Evolutionary conservation across 169 alveolate species (phyloP).

Genomic region (Eimeria brunetti): DNA sequence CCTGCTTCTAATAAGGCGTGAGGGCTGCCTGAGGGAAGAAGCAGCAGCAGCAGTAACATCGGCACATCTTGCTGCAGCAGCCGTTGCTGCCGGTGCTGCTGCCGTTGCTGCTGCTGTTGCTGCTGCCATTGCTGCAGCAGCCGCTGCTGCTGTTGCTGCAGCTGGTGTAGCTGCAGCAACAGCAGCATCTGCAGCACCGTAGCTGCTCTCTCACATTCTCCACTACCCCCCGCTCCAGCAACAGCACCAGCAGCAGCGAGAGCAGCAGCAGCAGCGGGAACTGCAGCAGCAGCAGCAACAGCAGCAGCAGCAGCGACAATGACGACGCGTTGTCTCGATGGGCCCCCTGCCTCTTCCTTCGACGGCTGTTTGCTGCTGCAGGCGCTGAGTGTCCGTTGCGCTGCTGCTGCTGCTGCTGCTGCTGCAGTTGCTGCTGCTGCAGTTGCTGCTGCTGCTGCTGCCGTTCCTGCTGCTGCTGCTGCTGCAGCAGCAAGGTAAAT

Average conservation of each 20-base stretch:
- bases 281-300: constrained; percentile 42
- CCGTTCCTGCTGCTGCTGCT: constrained; percentile 10
- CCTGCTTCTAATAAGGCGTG: neutral
- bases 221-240: neutral
- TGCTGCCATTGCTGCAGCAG: constrained; percentile 5
- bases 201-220: neutral
- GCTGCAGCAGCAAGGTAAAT: neutral
- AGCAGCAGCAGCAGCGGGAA: constrained; percentile 29
- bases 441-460: constrained; percentile 18
- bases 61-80: neutral
- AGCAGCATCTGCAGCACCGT: constrained; percentile 7
- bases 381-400: neutral
- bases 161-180: neutral
- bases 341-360: constrained; percentile 3
- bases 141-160: neutral
- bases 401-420: constrained; percentile 18
- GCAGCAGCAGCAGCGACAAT: constrained; percentile 32
- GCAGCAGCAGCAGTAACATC: neutral
- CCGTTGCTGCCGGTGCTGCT: neutral
- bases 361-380: constrained; percentile 39
- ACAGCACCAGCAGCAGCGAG: constrained; percentile 9
- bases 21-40: neutral
- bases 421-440: neutral
- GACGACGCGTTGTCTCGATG: neutral
- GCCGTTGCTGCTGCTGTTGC: neutral